phyloP scores from a whole-genome alignment of 2,329 filamentous ascomycete species.

The Fusarium incarnatum region DNA sequence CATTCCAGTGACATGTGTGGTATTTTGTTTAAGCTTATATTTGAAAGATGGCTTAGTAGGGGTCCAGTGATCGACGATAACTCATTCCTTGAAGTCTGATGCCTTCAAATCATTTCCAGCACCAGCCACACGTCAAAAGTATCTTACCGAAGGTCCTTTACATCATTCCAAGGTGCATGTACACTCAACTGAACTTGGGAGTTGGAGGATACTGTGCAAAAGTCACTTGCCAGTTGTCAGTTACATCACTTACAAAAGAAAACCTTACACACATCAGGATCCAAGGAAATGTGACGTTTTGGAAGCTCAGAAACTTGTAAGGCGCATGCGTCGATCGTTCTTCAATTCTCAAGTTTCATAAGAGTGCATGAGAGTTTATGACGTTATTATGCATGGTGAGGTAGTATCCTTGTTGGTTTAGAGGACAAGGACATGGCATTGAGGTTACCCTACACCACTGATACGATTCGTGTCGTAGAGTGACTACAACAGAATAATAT shows the following conservation, averaged over 20 bases:
- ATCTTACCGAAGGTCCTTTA: not conserved
- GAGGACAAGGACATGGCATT: not conserved
- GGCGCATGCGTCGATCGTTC: constrained; percentile 23
- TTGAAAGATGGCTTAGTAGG: not conserved
- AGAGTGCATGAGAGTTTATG: constrained; percentile 22
- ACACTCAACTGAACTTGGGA: not conserved
- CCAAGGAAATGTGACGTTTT: constrained; percentile 15
- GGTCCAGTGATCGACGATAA: not conserved
- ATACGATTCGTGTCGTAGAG: too few relatives aligned
- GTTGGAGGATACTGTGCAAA: constrained; percentile 33
- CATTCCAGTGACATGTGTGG: not conserved
- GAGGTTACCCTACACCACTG: constrained; percentile 14
- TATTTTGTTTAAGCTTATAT: not conserved
- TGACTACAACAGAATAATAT: too few relatives aligned
- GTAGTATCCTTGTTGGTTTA: constrained; percentile 15
- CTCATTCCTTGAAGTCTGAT: constrained; percentile 8
- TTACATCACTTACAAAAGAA: constrained; percentile 26
- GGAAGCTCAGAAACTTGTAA: constrained; percentile 5
- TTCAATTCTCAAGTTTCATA: constrained; percentile 26
- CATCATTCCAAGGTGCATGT: constrained; percentile 20
- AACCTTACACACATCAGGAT: not conserved
- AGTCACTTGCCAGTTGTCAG: constrained; percentile 9
- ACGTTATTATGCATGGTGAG: constrained; percentile 36
- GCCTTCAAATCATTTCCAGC: not conserved
- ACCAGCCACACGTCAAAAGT: not conserved